phyloP scores from a whole-genome alignment of 2,329 filamentous ascomycete genomes.

The Allantophomopsis lycopodina region DNA sequence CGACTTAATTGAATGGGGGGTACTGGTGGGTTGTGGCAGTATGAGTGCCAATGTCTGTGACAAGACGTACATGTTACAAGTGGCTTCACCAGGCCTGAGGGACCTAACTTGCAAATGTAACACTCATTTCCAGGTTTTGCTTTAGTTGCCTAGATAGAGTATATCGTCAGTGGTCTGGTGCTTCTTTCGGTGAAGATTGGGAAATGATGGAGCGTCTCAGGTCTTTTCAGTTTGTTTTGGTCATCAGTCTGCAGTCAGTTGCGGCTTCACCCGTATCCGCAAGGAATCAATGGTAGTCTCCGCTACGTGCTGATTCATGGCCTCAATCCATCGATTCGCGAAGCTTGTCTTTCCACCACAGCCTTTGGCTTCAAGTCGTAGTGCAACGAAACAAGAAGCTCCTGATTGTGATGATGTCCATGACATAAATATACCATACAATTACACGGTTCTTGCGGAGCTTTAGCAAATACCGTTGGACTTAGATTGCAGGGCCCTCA shows the following conservation, averaged over 20 bases:
- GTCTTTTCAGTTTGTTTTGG: slow-evolving; percentile 58
- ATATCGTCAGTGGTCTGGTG: slow-evolving; percentile 1
- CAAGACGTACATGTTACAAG: slow-evolving; percentile 8
- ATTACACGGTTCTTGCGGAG: slow-evolving; percentile 13
- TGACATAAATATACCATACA: slow-evolving; percentile 14
- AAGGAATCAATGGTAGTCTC: slow-evolving; percentile 5
- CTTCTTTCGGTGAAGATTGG: not conserved
- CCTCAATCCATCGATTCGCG: slow-evolving; percentile 2
- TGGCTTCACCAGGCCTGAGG: not conserved
- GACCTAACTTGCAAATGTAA: not conserved
- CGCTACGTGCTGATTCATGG: slow-evolving; percentile 4
- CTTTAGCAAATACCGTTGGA: slow-evolving; percentile 16
- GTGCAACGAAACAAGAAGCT: slow-evolving; percentile 30
- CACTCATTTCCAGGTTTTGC: slow-evolving; percentile 2
- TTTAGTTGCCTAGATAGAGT: too few relatives aligned
- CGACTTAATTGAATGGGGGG: too few relatives aligned
- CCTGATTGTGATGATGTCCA: slow-evolving; percentile 32
- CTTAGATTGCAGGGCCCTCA: slow-evolving; percentile 14
- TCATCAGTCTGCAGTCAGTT: slow-evolving; percentile 22
- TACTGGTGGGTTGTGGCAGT: slow-evolving; percentile 6
- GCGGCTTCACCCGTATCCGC: slow-evolving; percentile 15
- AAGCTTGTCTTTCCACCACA: slow-evolving; percentile 30
- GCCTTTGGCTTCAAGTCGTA: slow-evolving; percentile 44
- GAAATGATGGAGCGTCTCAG: slow-evolving; percentile 35
- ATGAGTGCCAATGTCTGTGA: slow-evolving; percentile 7